Evolutionary conservation across 1,284 basidiomycete genomes (phyloP), one percentile per base, ranked within the genome.

Genomic region (Athelia sp.): DNA sequence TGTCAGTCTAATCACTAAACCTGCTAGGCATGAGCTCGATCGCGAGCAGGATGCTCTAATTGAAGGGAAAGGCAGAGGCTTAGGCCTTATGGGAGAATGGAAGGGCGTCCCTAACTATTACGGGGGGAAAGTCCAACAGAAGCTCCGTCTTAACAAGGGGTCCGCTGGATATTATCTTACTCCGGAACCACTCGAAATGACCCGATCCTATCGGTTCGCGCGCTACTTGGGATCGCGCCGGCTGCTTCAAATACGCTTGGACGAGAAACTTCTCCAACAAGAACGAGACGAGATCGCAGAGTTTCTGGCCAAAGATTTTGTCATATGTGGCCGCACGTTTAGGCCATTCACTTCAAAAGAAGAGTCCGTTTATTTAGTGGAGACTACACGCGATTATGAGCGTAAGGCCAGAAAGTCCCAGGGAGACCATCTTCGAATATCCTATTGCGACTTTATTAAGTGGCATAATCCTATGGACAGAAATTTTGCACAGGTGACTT

Each of bases 41-140:
- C 74, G 82, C 1, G 86, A 89, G 54, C 81, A 87, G 48, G 61
- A 60, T 0, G 83, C 84, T 0, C 72, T 85, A 3, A 11, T 70
- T 3, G 83, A 87, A 55, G 70, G 76, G 46, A 50, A 58, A 9
- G 66, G 61, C n/a, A 78, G 84, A 4, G 83, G 83, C 0, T 62
- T 88, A 0, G 87, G 87, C 0, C 68, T 84, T 1, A 72, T 72
- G 68, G 79, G 81, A 2, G 56, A 63, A 1, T 85, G 75, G 73
- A 51, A 72, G 24, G 76, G 71, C 15, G 66, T 65, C 14, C 55
- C 67, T 2, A 63, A 75, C 43, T 88, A 84, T 82, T 81, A 82
- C 50, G 85, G 87, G 0, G 86, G 87, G 1, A 71, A 69, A 26
- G 73, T 89, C 2, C 81, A 85, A 52, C 82, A 86, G 53, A 60